These are phyloP conservation scores for Parafenestella ontariensis DNA, from an alignment of 2,329 filamentous ascomycete genomes.

Conservation along the genomic window DNA sequence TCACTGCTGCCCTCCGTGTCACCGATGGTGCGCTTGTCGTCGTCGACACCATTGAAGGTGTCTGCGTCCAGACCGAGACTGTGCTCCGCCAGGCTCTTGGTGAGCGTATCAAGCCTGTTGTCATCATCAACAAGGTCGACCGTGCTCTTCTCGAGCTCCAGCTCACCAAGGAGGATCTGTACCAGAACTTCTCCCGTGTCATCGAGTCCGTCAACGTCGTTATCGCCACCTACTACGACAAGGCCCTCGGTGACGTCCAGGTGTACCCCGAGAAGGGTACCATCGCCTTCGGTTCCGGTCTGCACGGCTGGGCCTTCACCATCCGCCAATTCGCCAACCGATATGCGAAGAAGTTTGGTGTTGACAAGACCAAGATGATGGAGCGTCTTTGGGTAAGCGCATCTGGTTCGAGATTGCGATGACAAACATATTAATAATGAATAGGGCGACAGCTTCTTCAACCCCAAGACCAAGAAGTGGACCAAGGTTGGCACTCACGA, in stretches of 20 bases:
- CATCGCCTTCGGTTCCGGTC: conserved; percentile 98
- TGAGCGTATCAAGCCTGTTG: conserved; percentile 99
- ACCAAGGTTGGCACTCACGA: conserved; percentile 84
- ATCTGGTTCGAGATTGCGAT: background rate
- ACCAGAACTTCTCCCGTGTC: conserved; percentile 99
- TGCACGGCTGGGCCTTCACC: conserved; percentile 99
- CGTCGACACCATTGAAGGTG: conserved; percentile 99
- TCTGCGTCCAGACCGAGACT: conserved; percentile 99
- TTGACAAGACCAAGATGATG: conserved; percentile 99
- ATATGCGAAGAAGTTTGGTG: conserved; percentile 99
- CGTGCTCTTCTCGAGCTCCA: conserved; percentile 99
- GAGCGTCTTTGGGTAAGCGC: conserved; percentile 92
- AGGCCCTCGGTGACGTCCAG: conserved; percentile 95
- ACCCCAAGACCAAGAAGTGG: conserved; percentile 99
- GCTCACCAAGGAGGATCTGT: conserved; percentile 97
- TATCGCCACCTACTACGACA: conserved; percentile 99
- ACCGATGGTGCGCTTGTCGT: conserved; percentile 99
- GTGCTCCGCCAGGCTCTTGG: conserved; percentile 97
- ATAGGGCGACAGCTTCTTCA: conserved; percentile 98
- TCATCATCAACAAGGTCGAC: conserved; percentile 99
- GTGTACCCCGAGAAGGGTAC: conserved; percentile 98
- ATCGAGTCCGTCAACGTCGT: conserved; percentile 99
- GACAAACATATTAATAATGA: conserved; percentile 28
- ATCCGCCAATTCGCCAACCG: conserved; percentile 94
- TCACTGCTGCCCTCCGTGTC: conserved; percentile 99